Evolutionary conservation across 345 rosid genomes (phyloP).

Genomic region (Camelina hispida): DNA sequence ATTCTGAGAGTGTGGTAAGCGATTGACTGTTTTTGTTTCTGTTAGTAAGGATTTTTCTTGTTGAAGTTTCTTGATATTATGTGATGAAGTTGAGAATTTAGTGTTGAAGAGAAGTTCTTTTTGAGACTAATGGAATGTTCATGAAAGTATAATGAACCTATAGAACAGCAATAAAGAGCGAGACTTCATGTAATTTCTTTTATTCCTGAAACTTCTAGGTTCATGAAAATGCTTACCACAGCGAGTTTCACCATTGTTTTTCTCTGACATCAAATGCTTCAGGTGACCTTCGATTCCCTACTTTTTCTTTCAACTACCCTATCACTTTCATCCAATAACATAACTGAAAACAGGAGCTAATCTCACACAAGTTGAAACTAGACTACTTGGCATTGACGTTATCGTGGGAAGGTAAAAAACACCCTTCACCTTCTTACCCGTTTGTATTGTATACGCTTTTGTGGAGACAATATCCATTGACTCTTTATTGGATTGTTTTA

Average conservation of each 20-base stretch:
- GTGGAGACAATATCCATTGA: background rate
- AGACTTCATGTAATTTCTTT: background rate
- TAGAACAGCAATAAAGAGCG: background rate
- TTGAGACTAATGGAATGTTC: slow-evolving; percentile 6
- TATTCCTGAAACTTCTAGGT: slow-evolving; percentile 50
- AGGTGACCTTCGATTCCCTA: slow-evolving; percentile 48
- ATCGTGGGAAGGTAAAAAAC: slow-evolving; percentile 69
- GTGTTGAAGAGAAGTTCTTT: background rate
- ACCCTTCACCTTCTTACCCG: background rate
- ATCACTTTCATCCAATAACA: background rate
- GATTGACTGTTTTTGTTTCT: slow-evolving; percentile 13
- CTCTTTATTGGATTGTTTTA: slow-evolving; percentile 33
- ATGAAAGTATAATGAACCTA: slow-evolving; percentile 15
- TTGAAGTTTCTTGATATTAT: slow-evolving; percentile 4
- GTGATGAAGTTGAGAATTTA: background rate
- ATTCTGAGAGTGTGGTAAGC: slow-evolving; percentile 90
- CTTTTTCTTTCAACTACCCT: background rate
- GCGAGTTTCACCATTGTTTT: slow-evolving; percentile 95
- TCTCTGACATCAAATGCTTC: slow-evolving; percentile 76
- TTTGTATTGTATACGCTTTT: slow-evolving; percentile 31
- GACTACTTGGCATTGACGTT: slow-evolving; percentile 78
- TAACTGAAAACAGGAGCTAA: slow-evolving; percentile 44
- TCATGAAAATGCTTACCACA: slow-evolving; percentile 93
- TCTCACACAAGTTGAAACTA: slow-evolving; percentile 61
- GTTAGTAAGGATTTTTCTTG: background rate